Evolutionary conservation across 2,329 filamentous ascomycete species (phyloP).

Genomic region (Epichloe coenophiala): DNA sequence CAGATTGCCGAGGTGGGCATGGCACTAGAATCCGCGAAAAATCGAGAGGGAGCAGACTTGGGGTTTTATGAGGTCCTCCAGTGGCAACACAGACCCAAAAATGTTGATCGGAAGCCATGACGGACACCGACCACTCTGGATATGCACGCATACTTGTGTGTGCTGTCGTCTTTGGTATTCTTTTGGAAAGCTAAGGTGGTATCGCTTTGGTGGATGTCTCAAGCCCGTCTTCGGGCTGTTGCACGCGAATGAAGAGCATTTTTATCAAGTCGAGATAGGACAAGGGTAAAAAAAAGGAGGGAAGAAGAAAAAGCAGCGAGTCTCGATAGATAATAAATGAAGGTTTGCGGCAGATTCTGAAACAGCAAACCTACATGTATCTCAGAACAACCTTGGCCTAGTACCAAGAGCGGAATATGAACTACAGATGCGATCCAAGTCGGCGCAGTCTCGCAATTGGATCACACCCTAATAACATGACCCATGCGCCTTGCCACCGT

Average conservation of each 20-base stretch:
- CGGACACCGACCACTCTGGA: neutral
- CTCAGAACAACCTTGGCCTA: neutral
- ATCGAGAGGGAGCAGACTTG: neutral
- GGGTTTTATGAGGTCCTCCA: neutral
- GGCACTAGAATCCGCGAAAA: neutral
- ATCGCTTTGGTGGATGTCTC: neutral
- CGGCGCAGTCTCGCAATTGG: too few species aligned
- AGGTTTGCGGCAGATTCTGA: neutral
- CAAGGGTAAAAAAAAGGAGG: neutral
- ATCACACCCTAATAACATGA: too few species aligned
- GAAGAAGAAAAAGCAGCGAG: neutral
- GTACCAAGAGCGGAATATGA: neutral
- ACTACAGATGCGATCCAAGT: too few species aligned
- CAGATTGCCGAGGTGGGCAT: neutral
- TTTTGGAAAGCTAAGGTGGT: neutral
- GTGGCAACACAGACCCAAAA: neutral
- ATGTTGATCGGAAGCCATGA: neutral
- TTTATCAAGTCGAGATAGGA: neutral
- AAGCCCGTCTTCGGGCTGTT: neutral
- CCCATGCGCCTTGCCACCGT: too few species aligned
- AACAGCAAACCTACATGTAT: neutral
- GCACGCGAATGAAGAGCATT: neutral
- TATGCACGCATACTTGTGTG: neutral
- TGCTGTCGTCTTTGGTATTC: neutral
- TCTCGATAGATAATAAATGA: neutral